phyloP scores from a whole-genome alignment of 305 asterid genomes.

The Andrographis paniculata region DNA sequence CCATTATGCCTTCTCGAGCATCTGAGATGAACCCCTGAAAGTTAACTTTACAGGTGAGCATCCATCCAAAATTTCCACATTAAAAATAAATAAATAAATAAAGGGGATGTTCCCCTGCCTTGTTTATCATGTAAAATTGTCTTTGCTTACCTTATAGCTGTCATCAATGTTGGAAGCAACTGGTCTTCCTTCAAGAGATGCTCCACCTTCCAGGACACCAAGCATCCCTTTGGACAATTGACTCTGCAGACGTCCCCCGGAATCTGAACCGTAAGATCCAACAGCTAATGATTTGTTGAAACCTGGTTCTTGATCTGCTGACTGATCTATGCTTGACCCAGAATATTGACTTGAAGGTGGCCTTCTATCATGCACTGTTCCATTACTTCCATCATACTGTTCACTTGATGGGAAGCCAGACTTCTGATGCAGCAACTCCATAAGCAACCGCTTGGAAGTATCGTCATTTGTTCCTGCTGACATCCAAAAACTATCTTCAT shows the following conservation, averaged over 20 bases:
- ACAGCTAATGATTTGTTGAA: constrained; percentile 35
- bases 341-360: constrained; percentile 44
- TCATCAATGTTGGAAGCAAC: constrained; percentile 33
- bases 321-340: constrained; percentile 34
- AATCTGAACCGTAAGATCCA: constrained; percentile 60
- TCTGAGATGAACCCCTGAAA: constrained; percentile 48
- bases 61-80: no score
- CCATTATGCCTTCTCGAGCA: constrained; percentile 37
- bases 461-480: constrained; percentile 88
- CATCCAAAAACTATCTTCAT: constrained; percentile 89
- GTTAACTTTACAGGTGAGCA: constrained; percentile 25
- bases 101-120: neutral
- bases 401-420: constrained; percentile 47
- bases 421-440: constrained; percentile 90
- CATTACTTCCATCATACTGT: constrained; percentile 41
- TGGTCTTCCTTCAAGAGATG: constrained; percentile 36
- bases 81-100: no score
- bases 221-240: constrained; percentile 35
- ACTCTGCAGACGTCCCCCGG: constrained; percentile 36
- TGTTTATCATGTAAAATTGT: no score
- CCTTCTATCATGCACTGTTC: constrained; percentile 46
- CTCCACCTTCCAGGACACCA: constrained; percentile 33
- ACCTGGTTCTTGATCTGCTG: constrained; percentile 50
- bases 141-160: constrained; percentile 41
- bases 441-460: constrained; percentile 85